Percentiles rank a stretch among this genome's conserved stretches.
These are phyloP conservation scores for Xylaria sp. DNA, from an alignment of 2,329 filamentous ascomycete species.

Conservation along the genomic window DNA sequence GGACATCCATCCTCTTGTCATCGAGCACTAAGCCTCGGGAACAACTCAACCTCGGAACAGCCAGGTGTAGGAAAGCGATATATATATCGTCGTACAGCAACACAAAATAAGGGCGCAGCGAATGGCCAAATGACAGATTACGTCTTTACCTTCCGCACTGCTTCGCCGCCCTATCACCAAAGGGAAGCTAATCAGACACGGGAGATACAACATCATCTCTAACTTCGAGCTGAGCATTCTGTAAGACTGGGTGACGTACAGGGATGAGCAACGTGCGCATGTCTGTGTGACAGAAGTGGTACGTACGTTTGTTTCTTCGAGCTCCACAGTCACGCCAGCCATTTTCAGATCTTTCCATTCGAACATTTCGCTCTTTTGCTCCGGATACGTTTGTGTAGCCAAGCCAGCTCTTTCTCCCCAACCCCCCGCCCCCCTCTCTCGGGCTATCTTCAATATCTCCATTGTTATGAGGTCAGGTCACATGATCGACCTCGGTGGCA, in stretches of 20 bases:
- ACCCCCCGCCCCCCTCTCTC: neutral
- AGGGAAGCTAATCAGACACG: neutral
- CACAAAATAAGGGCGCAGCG: conserved; percentile 1
- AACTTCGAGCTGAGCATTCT: conserved; percentile 12
- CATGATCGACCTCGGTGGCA: conserved; percentile 39
- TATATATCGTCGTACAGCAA: conserved; percentile 6
- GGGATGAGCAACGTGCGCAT: conserved; percentile 2
- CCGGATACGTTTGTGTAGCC: neutral
- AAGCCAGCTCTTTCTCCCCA: neutral
- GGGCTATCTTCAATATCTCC: neutral
- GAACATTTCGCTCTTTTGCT: neutral
- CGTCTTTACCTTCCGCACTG: neutral
- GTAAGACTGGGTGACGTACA: conserved; percentile 5
- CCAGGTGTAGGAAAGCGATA: neutral
- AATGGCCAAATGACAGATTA: neutral
- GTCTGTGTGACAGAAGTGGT: conserved; percentile 4
- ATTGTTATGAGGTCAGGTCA: conserved; percentile 35
- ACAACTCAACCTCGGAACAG: neutral
- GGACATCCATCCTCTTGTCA: neutral
- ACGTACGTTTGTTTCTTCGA: conserved; percentile 6
- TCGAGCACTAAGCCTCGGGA: conserved; percentile 3
- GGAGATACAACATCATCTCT: neutral
- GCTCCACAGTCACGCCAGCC: conserved; percentile 18
- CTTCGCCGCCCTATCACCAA: conserved; percentile 9
- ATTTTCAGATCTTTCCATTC: neutral